Percentiles rank a stretch among this genome's conserved stretches.
These are phyloP conservation scores for Yamadazyma oceani DNA, from an alignment of 1,139 yeast genomes.

Conservation along the genomic window DNA sequence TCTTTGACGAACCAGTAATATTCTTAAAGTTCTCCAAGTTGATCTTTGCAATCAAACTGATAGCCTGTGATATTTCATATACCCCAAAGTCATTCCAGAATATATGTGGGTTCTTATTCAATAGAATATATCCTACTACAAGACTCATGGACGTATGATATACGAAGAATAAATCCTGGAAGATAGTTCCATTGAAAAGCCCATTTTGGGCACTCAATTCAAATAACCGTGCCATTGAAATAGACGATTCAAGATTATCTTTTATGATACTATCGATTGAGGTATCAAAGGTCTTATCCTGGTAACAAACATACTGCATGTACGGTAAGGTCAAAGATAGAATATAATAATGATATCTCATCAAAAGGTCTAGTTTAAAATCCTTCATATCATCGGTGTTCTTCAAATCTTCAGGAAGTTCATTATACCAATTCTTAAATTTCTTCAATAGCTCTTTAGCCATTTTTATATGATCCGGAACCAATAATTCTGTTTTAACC, in stretches of 20 bases:
- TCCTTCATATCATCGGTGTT: slow-evolving; percentile 1
- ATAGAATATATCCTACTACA: slow-evolving; percentile 8
- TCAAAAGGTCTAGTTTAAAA: slow-evolving; percentile 6
- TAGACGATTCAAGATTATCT: no score
- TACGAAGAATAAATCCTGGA: slow-evolving; percentile 10
- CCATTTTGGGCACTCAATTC: slow-evolving; percentile 1
- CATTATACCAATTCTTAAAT: slow-evolving; percentile 7
- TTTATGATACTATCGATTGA: neutral
- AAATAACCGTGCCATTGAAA: neutral
- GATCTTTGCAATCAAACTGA: slow-evolving; percentile 6
- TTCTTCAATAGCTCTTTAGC: slow-evolving; percentile 4
- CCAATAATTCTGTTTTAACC: slow-evolving; percentile 2
- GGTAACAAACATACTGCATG: slow-evolving; percentile 4
- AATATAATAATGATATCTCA: slow-evolving; percentile 10
- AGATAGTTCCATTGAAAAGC: slow-evolving; percentile 10
- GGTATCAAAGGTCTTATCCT: neutral
- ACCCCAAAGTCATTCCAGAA: neutral
- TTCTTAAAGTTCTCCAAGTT: slow-evolving; percentile 2
- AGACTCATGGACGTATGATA: slow-evolving; percentile 12
- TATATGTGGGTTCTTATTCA: neutral
- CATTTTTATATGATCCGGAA: slow-evolving; percentile 1
- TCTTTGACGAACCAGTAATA: slow-evolving; percentile 10
- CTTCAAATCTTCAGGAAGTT: neutral
- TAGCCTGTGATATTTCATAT: slow-evolving; percentile 5
- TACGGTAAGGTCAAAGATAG: slow-evolving; percentile 11